A percentile compares a stretch with the other conserved stretches of the same genome.
Conservation (phyloP, 2,329 filamentous ascomycete species). For the Paracorniculantispora psalliotae region DNA sequence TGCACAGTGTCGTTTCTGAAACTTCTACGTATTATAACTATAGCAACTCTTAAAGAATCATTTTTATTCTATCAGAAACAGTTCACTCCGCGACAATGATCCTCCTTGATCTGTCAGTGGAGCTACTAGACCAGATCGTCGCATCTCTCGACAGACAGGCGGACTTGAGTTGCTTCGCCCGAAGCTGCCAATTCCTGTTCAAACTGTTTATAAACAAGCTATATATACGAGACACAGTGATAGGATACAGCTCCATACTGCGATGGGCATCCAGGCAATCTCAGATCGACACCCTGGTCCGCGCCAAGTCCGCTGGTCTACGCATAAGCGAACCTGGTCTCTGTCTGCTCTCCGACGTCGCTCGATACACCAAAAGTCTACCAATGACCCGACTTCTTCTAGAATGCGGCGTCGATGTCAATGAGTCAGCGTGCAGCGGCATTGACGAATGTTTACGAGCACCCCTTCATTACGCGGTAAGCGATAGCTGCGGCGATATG, state of each 20-base stretch:
- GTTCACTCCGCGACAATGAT: not conserved
- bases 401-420: not conserved
- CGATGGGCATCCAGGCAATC: not conserved
- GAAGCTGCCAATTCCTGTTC: not conserved
- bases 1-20: not conserved
- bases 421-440: not conserved
- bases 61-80: not conserved
- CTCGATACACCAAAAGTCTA: not conserved
- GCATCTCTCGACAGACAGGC: not conserved
- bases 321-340: not conserved
- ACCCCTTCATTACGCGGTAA: not conserved
- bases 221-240: not conserved
- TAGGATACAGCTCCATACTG: not conserved
- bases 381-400: not conserved
- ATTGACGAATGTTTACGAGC: not conserved
- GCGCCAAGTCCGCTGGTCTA: not conserved
- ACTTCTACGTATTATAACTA: not conserved
- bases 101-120: not conserved
- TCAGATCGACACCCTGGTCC: not conserved
- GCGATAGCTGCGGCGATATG: not conserved
- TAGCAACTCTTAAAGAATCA: not conserved
- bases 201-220: not conserved
- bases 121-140: not conserved
- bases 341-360: not conserved
- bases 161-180: not conserved